phyloP scores from a whole-genome alignment of 1,139 yeast species.

The Pichia sp. region DNA sequence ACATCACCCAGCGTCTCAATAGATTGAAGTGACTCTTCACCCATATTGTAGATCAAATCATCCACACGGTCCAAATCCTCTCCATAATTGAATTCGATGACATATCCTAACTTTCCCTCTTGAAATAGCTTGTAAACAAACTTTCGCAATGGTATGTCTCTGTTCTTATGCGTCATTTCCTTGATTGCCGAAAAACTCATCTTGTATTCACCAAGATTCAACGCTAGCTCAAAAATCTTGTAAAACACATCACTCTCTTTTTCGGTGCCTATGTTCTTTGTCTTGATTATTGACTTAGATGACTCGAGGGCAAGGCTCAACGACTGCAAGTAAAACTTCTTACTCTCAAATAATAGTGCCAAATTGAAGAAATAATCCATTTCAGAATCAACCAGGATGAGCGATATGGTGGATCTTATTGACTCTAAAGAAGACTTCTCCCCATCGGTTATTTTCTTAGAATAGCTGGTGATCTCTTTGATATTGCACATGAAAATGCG shows the following conservation, averaged over 20 bases:
- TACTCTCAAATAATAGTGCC: slow-evolving; percentile 23
- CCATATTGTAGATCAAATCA: slow-evolving; percentile 29
- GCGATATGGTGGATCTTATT: slow-evolving; percentile 13
- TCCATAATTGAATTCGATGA: slow-evolving; percentile 28
- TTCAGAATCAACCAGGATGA: slow-evolving; percentile 21
- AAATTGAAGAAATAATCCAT: slow-evolving; percentile 26
- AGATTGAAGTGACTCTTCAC: slow-evolving; percentile 19
- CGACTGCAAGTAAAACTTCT: slow-evolving; percentile 21
- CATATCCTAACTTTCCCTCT: slow-evolving; percentile 21
- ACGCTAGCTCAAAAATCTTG: slow-evolving; percentile 28
- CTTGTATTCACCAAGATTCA: slow-evolving; percentile 28
- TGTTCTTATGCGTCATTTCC: slow-evolving; percentile 24
- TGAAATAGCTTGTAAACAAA: slow-evolving; percentile 31
- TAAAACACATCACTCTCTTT: slow-evolving; percentile 23
- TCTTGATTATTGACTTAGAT: slow-evolving; percentile 18
- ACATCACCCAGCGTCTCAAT: slow-evolving; percentile 22
- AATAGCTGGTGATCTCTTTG: slow-evolving; percentile 25
- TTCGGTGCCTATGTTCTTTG: slow-evolving; percentile 16
- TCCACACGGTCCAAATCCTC: slow-evolving; percentile 30
- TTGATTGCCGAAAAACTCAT: slow-evolving; percentile 27
- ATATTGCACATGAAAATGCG: slow-evolving; percentile 27
- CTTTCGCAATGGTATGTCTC: slow-evolving; percentile 25
- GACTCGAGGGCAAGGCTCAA: slow-evolving; percentile 26
- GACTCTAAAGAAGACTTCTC: slow-evolving; percentile 17
- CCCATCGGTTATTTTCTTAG: slow-evolving; percentile 15